A percentile compares a stretch with the other conserved stretches of the same genome.
These are phyloP conservation scores for Sporothrix inflata DNA, from an alignment of 2,329 filamentous ascomycete genomes.

Conservation along the genomic window DNA sequence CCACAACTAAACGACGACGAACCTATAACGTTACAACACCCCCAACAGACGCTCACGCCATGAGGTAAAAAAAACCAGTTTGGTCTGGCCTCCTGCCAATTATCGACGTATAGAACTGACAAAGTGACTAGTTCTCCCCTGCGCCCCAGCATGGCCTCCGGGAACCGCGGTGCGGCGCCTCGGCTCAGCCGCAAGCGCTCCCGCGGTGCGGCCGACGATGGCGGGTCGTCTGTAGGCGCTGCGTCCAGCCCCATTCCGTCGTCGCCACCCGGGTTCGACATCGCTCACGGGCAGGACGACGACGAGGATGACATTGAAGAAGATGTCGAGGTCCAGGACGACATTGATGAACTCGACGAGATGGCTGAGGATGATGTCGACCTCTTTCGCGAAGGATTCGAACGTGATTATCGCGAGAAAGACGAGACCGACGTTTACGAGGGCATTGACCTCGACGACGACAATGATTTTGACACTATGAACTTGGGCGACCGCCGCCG, in stretches of 20 bases:
- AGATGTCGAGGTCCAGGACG: constrained; percentile 71
- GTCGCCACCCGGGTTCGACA: constrained; percentile 64
- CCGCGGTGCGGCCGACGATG: constrained; percentile 56
- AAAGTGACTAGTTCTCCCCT: constrained; percentile 72
- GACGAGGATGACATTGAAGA: constrained; percentile 70
- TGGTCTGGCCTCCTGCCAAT: neutral
- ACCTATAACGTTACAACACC: neutral
- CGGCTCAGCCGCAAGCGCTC: constrained; percentile 59
- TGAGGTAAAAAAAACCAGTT: constrained; percentile 35
- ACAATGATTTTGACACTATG: constrained; percentile 72
- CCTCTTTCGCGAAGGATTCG: constrained; percentile 73
- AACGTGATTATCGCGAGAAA: constrained; percentile 70
- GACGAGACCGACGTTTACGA: constrained; percentile 72
- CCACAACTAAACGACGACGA: neutral
- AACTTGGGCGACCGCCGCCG: constrained; percentile 67
- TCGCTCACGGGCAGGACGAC: constrained; percentile 69
- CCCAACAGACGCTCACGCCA: constrained; percentile 22
- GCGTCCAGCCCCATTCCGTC: constrained; percentile 70
- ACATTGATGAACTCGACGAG: constrained; percentile 78
- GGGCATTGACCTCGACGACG: constrained; percentile 74
- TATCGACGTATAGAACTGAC: neutral
- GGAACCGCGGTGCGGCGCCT: constrained; percentile 70
- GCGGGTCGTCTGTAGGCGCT: constrained; percentile 53
- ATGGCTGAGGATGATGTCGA: constrained; percentile 81
- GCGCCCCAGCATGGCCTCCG: constrained; percentile 77